phyloP scores from a whole-genome alignment of 2,329 filamentous ascomycete species.

The Cercospora citrullina region DNA sequence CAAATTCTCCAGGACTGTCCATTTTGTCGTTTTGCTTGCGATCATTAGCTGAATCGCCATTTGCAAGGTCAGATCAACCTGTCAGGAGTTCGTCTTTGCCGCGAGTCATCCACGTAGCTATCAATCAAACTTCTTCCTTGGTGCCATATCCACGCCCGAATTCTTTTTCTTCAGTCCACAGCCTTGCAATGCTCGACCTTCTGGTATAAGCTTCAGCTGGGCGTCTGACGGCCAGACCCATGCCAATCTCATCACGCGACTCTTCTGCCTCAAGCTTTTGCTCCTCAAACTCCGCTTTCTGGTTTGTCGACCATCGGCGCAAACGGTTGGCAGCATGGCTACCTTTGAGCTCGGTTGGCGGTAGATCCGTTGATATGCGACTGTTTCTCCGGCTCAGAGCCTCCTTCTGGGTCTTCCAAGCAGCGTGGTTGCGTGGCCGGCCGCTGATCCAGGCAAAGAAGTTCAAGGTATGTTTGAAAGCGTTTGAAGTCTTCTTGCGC shows the following conservation, averaged over 20 bases:
- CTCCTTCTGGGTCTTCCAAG: neutral
- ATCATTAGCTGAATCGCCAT: too few relatives aligned
- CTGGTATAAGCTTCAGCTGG: neutral
- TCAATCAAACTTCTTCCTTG: neutral
- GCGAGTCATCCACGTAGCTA: neutral
- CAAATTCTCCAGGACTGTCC: too few relatives aligned
- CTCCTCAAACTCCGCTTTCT: constrained; percentile 6
- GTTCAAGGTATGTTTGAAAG: neutral
- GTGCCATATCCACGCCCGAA: neutral
- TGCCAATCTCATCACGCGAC: neutral
- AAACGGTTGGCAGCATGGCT: neutral
- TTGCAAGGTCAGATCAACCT: too few relatives aligned
- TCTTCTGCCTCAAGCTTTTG: constrained; percentile 1
- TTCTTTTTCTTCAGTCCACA: neutral
- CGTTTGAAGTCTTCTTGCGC: constrained; percentile 26
- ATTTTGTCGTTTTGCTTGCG: too few relatives aligned
- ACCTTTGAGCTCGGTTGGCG: neutral
- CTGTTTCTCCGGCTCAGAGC: neutral
- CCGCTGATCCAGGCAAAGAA: neutral
- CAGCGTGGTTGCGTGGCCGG: neutral
- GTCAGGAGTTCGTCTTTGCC: neutral
- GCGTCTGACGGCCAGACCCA: neutral
- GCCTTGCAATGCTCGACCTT: neutral
- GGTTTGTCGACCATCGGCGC: constrained; percentile 8
- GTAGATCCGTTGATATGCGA: neutral